These are phyloP conservation scores for Lizanozyma gosingica DNA, from an alignment of 1,139 yeast genomes.

Conservation along the genomic window DNA sequence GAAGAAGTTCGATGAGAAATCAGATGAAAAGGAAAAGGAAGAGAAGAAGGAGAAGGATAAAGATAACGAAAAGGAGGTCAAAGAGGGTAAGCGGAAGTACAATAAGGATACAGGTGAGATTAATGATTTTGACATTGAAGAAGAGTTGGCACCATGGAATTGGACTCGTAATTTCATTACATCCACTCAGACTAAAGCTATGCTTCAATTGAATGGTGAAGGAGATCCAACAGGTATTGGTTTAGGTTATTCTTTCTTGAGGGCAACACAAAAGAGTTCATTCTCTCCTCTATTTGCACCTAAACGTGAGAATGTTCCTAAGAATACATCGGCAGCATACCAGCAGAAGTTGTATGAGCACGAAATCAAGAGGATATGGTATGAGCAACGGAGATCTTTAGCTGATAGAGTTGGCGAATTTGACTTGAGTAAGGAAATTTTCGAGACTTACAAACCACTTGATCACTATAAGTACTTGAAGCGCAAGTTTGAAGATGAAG, in stretches of 20 bases:
- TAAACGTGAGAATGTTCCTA: conserved; percentile 35
- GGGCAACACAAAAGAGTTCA: conserved; percentile 94
- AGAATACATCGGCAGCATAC: conserved; percentile 49
- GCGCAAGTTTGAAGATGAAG: conserved; percentile 26
- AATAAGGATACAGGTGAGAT: conserved; percentile 19
- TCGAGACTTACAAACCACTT: conserved; percentile 31
- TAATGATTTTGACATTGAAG: conserved; percentile 44
- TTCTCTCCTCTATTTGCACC: conserved; percentile 59
- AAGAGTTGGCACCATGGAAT: conserved; percentile 92
- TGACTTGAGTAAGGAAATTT: conserved; percentile 21
- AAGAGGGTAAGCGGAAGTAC: conserved; percentile 3
- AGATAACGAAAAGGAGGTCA: conserved; percentile 17
- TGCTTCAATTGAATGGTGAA: conserved; percentile 93
- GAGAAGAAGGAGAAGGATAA: conserved; percentile 24
- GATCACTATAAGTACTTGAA: conserved; percentile 26
- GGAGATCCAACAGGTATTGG: conserved; percentile 96
- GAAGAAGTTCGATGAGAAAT: conserved; percentile 14
- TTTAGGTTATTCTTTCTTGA: conserved; percentile 79
- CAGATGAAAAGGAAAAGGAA: conserved; percentile 15
- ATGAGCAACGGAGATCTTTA: conserved; percentile 65
- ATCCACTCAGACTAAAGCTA: conserved; percentile 94
- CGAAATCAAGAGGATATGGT: conserved; percentile 87
- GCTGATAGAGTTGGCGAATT: conserved; percentile 33
- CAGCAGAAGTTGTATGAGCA: conserved; percentile 92
- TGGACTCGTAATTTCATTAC: conserved; percentile 80